Evolutionary conservation across 257 asterid species (phyloP).

Genomic region (Cynanchum wilfordii): DNA sequence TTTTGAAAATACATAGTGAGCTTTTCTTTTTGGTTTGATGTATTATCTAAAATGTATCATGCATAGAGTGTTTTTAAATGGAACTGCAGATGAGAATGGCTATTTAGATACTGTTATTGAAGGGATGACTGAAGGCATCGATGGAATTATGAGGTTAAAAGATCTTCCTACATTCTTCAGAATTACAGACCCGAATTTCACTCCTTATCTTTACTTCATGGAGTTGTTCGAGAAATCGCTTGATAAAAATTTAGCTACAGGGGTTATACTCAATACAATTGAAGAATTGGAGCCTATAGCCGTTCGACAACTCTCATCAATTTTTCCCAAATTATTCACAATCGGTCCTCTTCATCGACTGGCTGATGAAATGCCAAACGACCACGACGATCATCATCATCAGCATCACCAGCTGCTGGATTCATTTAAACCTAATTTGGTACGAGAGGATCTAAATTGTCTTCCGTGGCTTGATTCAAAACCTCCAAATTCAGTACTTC

Average conservation of each 20-base stretch:
- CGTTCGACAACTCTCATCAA: neutral
- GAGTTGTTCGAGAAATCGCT: neutral
- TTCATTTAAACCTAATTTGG: slow-evolving; percentile 16
- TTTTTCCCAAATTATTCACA: slow-evolving; percentile 1
- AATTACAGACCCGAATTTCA: neutral
- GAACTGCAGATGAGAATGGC: neutral
- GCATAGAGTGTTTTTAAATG: neutral
- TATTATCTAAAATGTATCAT: no score
- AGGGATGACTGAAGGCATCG: neutral
- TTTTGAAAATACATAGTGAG: no score
- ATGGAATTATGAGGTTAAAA: neutral
- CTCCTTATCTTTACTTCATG: neutral
- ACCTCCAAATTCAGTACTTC: slow-evolving; percentile 19
- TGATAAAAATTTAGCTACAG: neutral
- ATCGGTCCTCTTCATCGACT: slow-evolving; percentile 24
- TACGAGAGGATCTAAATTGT: slow-evolving; percentile 19
- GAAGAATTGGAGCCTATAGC: slow-evolving; percentile 9
- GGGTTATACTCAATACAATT: slow-evolving; percentile 1
- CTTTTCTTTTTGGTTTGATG: no score
- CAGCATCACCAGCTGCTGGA: neutral
- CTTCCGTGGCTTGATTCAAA: slow-evolving; percentile 20
- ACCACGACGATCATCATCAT: neutral
- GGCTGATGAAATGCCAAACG: neutral
- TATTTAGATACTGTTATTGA: neutral
- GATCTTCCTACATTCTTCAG: neutral